phyloP scores from a whole-genome alignment of 1,139 yeast species.

The Taphrina flavorubra region DNA sequence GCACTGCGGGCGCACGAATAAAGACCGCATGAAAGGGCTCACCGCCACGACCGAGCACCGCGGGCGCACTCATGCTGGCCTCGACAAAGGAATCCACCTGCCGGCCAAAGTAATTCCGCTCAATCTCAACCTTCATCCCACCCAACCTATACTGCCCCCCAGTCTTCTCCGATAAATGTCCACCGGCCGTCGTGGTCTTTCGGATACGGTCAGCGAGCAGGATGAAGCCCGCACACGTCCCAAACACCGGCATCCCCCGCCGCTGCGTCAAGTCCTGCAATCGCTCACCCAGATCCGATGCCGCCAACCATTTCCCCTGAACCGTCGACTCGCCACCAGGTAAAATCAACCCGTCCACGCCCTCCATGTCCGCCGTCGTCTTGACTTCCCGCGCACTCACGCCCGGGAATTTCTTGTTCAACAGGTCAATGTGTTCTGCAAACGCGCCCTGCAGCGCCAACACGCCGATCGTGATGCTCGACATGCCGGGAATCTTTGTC shows the following conservation, averaged over 20 bases:
- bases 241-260: constrained; percentile 69
- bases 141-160: constrained; percentile 68
- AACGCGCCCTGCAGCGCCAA: constrained; percentile 84
- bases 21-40: constrained; percentile 64
- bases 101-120: constrained; percentile 79
- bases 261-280: constrained; percentile 59
- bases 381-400: constrained; percentile 59
- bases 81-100: constrained; percentile 70
- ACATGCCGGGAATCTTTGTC: constrained; percentile 3
- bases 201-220: constrained; percentile 64
- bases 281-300: constrained; percentile 64
- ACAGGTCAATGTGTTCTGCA: constrained; percentile 67
- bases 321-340: constrained; percentile 85
- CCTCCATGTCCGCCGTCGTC: constrained; percentile 58
- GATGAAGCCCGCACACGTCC: constrained; percentile 85
- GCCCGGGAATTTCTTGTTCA: constrained; percentile 49
- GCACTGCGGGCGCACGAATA: constrained; percentile 78
- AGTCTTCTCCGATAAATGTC: constrained; percentile 48
- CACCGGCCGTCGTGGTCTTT: constrained; percentile 57
- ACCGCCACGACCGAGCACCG: constrained; percentile 37
- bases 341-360: constrained; percentile 67
- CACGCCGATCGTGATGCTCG: constrained; percentile 62
- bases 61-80: constrained; percentile 50
- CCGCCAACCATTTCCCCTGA: constrained; percentile 69
- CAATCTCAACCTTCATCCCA: constrained; percentile 68